Base-by-base conservation (phyloP, 352 stramenopile species). In the Globisporangium uncinulatum region DNA sequence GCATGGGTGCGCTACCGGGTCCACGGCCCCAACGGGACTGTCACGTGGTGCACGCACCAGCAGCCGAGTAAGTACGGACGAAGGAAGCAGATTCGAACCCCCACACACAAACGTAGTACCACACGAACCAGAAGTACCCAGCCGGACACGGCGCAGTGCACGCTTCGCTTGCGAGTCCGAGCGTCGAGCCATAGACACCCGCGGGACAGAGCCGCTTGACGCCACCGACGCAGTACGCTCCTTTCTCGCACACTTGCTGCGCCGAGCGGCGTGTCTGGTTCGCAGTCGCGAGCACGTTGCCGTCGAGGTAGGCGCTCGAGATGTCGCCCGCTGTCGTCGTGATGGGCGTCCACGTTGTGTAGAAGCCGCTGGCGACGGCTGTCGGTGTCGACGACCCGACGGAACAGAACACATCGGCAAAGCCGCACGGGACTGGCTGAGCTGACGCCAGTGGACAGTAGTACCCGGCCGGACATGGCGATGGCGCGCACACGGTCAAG, bases 101-200 rank as follows among this genome's bases (percentile, higher is more conserved):
- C 14, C 41, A 46, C 7, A 13, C 47, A 7, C 39, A 34, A 6
- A 15, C 41, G 15, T 6, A 29, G 36, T 15, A 21, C 37, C 32
- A 15, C 7, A 31, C 3, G 1, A 29, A 83, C 76, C 79, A 92
- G 49, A 70, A 89, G 57, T 85, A 89, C 3, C 83, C 83, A 24
- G 67, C 53, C 9, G 83, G 79, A 45, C 83, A 92, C n/a, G 54
- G 57, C 6, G 63, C 78, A 5, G 70, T 83, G 51, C 79, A 92
- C 24, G 62, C 49, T 6, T 74, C 59, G 2, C 61, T 83, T 7
- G 69, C 54, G 9, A 90, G 66, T 3, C 69, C 72, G 52, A 63
- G 24, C 0, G 50, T 63, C 20, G 43, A 46, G 3, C 82, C 82
- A 19, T 80, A 90, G 1, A 76, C 74, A 0, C 82, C 79, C 14